These are phyloP conservation scores for Castanopsis chinensis DNA, from an alignment of 306 rosid genomes.

Conservation along the genomic window DNA sequence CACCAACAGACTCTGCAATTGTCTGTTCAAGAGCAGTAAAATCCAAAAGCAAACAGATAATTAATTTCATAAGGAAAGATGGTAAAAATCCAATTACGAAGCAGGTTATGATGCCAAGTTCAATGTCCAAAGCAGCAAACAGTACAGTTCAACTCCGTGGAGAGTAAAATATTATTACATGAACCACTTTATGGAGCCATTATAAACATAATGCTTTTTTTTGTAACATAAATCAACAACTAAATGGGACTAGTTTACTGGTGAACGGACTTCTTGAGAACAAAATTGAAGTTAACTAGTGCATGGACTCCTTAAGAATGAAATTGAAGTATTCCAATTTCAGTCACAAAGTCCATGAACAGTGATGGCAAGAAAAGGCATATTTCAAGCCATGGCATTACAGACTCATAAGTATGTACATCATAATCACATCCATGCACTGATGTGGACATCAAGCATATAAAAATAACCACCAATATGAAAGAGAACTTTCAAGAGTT, in stretches of 20 bases:
- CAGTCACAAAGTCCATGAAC: not conserved
- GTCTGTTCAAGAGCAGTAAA: conserved; percentile 54
- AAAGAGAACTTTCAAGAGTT: not conserved
- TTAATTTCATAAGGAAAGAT: conserved; percentile 2
- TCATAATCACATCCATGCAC: not conserved
- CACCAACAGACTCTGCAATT: conserved; percentile 83
- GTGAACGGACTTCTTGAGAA: not conserved
- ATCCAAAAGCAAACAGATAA: not conserved
- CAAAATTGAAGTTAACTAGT: not conserved
- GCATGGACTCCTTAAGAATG: not conserved
- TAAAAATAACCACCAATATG: not conserved
- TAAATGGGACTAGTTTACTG: not conserved
- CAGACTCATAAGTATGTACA: not conserved
- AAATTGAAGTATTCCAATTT: not conserved
- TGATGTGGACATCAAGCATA: not conserved
- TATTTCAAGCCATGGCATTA: not conserved
- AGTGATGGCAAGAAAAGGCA: not conserved
- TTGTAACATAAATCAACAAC: not conserved
- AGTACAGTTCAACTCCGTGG: not conserved
- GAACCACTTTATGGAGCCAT: not conserved
- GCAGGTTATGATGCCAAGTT: not conserved
- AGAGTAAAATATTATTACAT: not conserved
- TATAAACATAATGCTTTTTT: not conserved
- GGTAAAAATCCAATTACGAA: not conserved
- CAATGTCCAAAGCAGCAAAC: not conserved